Percentiles rank a stretch among this genome's conserved stretches.
Evolutionary conservation across 441 rosid genomes (phyloP).

Genomic region (Jatropha multifida): DNA sequence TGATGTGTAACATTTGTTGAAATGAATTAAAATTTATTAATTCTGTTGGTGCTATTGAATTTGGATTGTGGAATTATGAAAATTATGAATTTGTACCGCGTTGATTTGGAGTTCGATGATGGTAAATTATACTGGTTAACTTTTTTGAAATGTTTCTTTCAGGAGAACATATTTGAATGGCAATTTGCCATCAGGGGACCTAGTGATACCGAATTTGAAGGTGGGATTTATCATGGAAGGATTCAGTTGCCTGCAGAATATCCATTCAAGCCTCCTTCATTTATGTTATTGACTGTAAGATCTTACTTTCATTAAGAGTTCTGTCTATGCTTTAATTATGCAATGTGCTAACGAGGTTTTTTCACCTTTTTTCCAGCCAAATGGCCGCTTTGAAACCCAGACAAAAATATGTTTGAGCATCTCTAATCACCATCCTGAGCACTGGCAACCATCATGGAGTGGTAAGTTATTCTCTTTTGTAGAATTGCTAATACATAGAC

Average conservation of each 20-base stretch:
- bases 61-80: not conserved
- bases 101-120: not conserved
- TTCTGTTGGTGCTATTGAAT: not conserved
- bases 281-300: conserved; percentile 84
- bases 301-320: conserved; percentile 12
- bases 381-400: conserved; percentile 93
- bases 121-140: not conserved
- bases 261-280: conserved; percentile 96
- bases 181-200: conserved; percentile 96
- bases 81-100: not conserved
- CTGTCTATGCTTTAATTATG: not conserved
- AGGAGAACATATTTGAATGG: conserved; percentile 99
- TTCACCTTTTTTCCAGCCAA: conserved; percentile 60
- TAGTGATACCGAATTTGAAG: conserved; percentile 77
- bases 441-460: conserved; percentile 99
- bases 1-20: not conserved
- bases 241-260: conserved; percentile 93
- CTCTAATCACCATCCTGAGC: conserved; percentile 98
- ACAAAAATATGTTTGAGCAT: conserved; percentile 97
- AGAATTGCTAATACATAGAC: not conserved
- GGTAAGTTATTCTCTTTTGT: conserved; percentile 44
- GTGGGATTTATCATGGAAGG: conserved; percentile 97
- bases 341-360: conserved; percentile 14
- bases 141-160: conserved; percentile 18
- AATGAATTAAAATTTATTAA: not conserved